Conservation (phyloP, 495 filamentous ascomycete species). For the Hypoxylon cercidicola region DNA sequence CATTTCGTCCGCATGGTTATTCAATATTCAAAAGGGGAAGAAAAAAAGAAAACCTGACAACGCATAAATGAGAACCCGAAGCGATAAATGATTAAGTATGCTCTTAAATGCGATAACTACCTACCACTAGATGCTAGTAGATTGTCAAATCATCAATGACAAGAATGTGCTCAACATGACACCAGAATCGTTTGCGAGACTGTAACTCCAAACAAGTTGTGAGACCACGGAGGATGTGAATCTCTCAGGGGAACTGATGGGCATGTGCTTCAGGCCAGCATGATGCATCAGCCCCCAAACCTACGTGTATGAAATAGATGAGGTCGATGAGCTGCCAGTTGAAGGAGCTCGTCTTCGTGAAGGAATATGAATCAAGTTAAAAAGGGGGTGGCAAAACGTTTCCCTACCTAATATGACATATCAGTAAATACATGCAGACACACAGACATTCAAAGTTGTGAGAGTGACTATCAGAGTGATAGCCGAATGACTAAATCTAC, state of each 20-base stretch:
- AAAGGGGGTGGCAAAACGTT: conserved; percentile 27
- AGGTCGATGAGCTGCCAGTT: conserved; percentile 3
- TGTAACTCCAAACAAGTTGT: conserved; percentile 10
- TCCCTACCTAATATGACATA: background rate
- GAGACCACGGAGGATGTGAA: conserved; percentile 1
- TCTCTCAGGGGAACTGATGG: conserved; percentile 1
- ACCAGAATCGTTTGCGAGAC: background rate
- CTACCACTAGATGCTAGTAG: background rate
- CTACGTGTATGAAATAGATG: conserved; percentile 23
- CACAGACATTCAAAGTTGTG: too few relatives aligned
- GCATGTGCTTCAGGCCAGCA: conserved; percentile 24
- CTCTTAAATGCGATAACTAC: background rate
- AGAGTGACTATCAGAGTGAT: too few relatives aligned
- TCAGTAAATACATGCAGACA: too few relatives aligned
- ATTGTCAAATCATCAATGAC: background rate
- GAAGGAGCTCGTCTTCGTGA: conserved; percentile 4
- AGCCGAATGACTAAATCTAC: too few relatives aligned
- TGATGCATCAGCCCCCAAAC: conserved; percentile 33
- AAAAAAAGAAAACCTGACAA: too few relatives aligned
- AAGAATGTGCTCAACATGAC: background rate
- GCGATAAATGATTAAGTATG: too few relatives aligned
- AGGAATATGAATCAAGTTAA: background rate
- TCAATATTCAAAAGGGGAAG: too few relatives aligned
- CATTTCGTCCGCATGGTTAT: too few relatives aligned
- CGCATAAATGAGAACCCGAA: too few relatives aligned